Conservation (phyloP, 1,284 basidiomycete species). For the Grifola frondosa region DNA sequence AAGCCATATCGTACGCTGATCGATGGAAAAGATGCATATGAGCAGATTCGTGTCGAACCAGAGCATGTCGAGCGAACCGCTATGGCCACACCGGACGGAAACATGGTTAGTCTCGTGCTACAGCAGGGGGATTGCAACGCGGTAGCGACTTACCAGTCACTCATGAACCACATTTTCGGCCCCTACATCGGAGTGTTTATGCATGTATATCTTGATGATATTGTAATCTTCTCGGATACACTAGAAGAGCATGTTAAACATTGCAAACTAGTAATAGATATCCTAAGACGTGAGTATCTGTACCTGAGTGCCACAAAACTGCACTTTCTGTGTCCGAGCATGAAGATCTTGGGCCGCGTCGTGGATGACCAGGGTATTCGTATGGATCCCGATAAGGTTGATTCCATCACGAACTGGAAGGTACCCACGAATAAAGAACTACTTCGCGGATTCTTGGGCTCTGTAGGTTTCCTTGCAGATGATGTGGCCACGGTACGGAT, state of each 20-base stretch:
- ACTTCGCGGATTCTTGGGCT: conserved; percentile 23
- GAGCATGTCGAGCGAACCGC: conserved; percentile 9
- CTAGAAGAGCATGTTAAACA: conserved; percentile 28
- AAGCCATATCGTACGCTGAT: conserved; percentile 10
- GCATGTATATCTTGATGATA: conserved; percentile 18
- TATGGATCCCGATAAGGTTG: conserved; percentile 32
- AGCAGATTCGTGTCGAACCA: conserved; percentile 14
- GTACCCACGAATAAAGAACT: conserved; percentile 18
- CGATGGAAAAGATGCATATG: conserved; percentile 11
- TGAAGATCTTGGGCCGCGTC: conserved; percentile 33
- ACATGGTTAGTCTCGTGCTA: conserved; percentile 34
- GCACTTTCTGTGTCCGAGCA: conserved; percentile 21
- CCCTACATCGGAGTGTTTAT: conserved; percentile 25
- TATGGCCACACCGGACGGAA: conserved; percentile 27
- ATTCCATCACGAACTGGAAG: conserved; percentile 31
- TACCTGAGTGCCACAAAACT: conserved; percentile 28
- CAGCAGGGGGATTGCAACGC: conserved; percentile 39
- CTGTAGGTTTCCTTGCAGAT: conserved; percentile 27
- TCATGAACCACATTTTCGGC: conserved; percentile 34
- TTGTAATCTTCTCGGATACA: conserved; percentile 9
- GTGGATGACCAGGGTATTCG: conserved; percentile 28
- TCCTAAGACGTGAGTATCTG: conserved; percentile 22
- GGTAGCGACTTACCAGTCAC: conserved; percentile 31
- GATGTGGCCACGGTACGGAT: conserved; percentile 15
- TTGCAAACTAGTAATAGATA: conserved; percentile 22